Evolutionary conservation across 257 asterid genomes (phyloP).

Genomic region (Eucommia ulmoides): DNA sequence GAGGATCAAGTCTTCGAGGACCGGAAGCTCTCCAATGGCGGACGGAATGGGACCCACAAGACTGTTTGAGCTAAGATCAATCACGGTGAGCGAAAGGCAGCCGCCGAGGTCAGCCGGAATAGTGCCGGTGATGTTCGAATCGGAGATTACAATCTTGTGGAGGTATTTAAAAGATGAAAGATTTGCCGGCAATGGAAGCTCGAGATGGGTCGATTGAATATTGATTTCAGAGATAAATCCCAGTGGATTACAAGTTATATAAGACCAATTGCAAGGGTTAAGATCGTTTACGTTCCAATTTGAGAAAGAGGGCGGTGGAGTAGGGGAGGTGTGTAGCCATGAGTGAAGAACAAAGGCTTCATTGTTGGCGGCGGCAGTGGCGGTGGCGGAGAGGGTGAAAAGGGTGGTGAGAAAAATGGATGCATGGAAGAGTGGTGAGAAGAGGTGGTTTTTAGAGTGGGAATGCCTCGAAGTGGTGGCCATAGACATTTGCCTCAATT

Average conservation of each 20-base stretch:
- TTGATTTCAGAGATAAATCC: constrained; percentile 24
- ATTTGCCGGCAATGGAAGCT: constrained; percentile 26
- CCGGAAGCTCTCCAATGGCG: constrained; percentile 20
- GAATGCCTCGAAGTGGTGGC: not conserved
- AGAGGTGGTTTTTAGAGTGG: not conserved
- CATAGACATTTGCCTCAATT: not conserved
- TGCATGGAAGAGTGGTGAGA: constrained; percentile 14
- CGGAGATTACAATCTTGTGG: constrained; percentile 22
- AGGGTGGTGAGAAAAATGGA: constrained; percentile 11
- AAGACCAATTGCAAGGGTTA: constrained; percentile 32
- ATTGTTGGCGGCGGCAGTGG: constrained; percentile 5
- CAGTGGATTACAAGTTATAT: constrained; percentile 21
- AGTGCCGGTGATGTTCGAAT: constrained; percentile 32
- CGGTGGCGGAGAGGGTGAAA: constrained; percentile 4
- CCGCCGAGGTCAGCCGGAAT: constrained; percentile 24
- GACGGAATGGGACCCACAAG: constrained; percentile 26
- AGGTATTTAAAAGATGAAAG: constrained; percentile 20
- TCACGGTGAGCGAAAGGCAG: constrained; percentile 16
- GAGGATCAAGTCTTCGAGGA: constrained; percentile 27
- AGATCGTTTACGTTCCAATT: constrained; percentile 17
- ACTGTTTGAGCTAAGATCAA: constrained; percentile 26
- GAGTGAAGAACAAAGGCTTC: constrained; percentile 17
- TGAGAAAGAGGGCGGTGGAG: constrained; percentile 14
- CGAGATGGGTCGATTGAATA: constrained; percentile 20
- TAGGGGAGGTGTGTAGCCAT: constrained; percentile 20